A percentile compares a stretch with the other conserved stretches of the same genome.
phyloP scores from a whole-genome alignment of 1,284 basidiomycete species.

The Papiliotrema flavescens region DNA sequence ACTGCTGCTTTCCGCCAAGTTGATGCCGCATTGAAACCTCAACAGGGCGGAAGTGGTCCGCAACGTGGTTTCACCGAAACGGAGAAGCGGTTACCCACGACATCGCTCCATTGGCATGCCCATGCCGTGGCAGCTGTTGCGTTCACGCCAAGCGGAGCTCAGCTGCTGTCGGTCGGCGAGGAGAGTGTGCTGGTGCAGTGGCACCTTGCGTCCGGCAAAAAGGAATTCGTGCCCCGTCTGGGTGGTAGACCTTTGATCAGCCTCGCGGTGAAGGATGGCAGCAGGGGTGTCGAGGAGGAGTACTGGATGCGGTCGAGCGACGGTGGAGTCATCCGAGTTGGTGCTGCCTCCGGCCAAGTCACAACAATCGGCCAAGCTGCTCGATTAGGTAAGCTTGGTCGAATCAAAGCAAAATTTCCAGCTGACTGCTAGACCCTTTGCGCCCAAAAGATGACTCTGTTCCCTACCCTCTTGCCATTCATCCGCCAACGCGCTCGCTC shows the following conservation, averaged over 20 bases:
- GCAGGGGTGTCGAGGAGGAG: slow-evolving; percentile 66
- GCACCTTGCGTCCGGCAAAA: slow-evolving; percentile 80
- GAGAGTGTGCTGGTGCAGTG: slow-evolving; percentile 94
- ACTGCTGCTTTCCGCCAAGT: slow-evolving; percentile 54
- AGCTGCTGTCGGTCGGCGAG: slow-evolving; percentile 91
- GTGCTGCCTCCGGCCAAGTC: slow-evolving; percentile 68
- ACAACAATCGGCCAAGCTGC: slow-evolving; percentile 59
- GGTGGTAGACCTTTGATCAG: slow-evolving; percentile 70
- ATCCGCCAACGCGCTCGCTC: slow-evolving; percentile 66
- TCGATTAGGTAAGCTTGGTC: slow-evolving; percentile 21
- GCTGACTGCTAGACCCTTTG: neutral
- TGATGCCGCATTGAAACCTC: slow-evolving; percentile 20
- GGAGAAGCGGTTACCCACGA: slow-evolving; percentile 59
- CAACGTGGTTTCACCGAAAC: slow-evolving; percentile 16
- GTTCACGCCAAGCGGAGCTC: slow-evolving; percentile 87
- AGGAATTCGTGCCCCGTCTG: slow-evolving; percentile 87
- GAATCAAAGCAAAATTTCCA: too few species aligned
- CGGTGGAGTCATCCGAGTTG: slow-evolving; percentile 75
- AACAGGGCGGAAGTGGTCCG: slow-evolving; percentile 8
- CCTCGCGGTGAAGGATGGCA: slow-evolving; percentile 61
- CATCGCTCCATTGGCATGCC: slow-evolving; percentile 93
- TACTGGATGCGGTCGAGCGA: slow-evolving; percentile 81
- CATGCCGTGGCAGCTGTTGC: slow-evolving; percentile 86
- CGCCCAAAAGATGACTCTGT: neutral
- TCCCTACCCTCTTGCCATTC: slow-evolving; percentile 58